phyloP scores from a whole-genome alignment of 2,329 filamentous ascomycete species.

The Arthrobotrys sinensis region DNA sequence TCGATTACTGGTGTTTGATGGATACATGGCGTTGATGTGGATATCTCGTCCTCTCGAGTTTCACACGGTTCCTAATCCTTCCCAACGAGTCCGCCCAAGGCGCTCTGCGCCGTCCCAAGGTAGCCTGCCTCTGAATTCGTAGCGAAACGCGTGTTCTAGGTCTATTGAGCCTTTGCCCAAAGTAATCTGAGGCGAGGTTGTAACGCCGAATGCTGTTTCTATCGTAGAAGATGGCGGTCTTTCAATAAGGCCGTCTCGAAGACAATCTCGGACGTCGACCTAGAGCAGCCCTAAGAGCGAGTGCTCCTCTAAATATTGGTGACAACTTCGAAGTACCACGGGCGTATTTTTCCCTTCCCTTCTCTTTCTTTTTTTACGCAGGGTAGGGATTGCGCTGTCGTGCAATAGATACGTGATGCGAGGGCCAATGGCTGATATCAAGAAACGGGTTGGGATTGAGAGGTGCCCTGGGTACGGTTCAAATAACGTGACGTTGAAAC shows the following conservation, averaged over 20 bases:
- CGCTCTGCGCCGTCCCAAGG: constrained; percentile 45
- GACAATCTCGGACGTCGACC: too few relatives aligned
- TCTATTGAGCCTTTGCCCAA: neutral
- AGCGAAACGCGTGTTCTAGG: neutral
- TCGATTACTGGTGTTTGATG: constrained; percentile 45
- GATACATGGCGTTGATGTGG: constrained; percentile 45
- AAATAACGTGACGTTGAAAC: constrained; percentile 58
- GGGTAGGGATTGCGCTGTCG: neutral
- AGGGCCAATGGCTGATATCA: constrained; percentile 5
- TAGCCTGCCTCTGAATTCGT: neutral
- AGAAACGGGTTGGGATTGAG: constrained; percentile 8
- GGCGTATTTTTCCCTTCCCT: too few relatives aligned
- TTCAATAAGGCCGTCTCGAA: neutral
- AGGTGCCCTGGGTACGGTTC: constrained; percentile 40
- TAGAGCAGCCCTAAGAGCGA: too few relatives aligned
- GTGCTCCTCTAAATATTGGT: too few relatives aligned
- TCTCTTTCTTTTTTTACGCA: too few relatives aligned
- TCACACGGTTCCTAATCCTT: constrained; percentile 13
- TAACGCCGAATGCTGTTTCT: too few relatives aligned
- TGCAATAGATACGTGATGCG: neutral
- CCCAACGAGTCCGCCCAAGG: constrained; percentile 26
- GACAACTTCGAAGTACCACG: too few relatives aligned
- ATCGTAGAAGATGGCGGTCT: neutral
- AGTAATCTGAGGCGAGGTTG: too few relatives aligned
- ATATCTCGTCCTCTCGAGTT: constrained; percentile 41